Evolutionary conservation across 169 alveolate genomes (phyloP), one percentile per base, ranked within the genome.

Genomic region (Plasmodium inui): DNA sequence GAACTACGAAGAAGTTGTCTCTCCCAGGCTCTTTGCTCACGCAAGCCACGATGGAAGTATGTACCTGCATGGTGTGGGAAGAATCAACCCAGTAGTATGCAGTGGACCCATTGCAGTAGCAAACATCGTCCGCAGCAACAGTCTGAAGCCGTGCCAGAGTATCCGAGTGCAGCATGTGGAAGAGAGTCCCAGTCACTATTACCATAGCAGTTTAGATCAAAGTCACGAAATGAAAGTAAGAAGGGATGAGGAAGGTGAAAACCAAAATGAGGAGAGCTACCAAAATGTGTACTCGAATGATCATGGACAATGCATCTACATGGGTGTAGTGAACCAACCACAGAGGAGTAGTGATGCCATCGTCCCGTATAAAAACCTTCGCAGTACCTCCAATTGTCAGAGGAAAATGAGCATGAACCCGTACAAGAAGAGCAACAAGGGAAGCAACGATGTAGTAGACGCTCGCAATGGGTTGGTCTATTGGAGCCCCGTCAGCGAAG

Each of bases 351-450:
- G 39, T 30, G 92, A 84, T 26, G 4, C 55, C 14, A 70, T 67
- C 22, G 70, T 50, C 14, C 61, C 50, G 19, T 70, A 84, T 44
- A 39, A 71, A 67, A 26, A 71, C 53, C 4, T 41, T 39, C 44
- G 32, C 10, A 84, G 70, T 44, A 44, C 46, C 53, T 41, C 30
- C 55, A 79, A 71, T 12, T n/a, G 19, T 19, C 83, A 84, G 50
- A 67, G 34, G 22, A 71, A 71, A 9, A 30, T 14, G 19, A 71
- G 14, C 32, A 71, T 70, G 57, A 10, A 41, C 70, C 55, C 83
- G 1, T 39, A 44, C 10, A 84, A 84, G 32, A 84, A 84, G 67
- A 70, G 28, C 28, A 70, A 70, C 70, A 83, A 19, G 41, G 74
- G 46, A 30, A 41, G 41, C 34, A 39, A 46, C 53, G 86, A 50